Conservation (phyloP, 1,284 basidiomycete genomes). For the Fomitopsis betulina region DNA sequence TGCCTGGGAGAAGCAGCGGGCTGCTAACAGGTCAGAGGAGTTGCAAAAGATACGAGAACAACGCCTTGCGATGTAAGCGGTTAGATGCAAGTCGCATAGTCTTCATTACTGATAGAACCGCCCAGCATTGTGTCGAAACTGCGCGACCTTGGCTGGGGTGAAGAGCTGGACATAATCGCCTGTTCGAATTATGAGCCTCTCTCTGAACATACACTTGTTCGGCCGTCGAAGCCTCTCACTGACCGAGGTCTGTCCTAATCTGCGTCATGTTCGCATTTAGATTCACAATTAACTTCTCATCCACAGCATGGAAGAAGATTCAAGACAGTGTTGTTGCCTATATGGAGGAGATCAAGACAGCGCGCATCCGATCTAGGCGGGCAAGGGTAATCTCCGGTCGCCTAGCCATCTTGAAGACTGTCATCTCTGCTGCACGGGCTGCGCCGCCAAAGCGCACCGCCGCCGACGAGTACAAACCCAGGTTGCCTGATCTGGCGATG, state of each 20-base stretch:
- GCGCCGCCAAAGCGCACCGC: not conserved
- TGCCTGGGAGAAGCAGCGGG: not conserved
- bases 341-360: slow-evolving; percentile 1
- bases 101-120: not conserved
- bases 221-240: not conserved
- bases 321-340: not conserved
- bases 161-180: not conserved
- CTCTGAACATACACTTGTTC: not conserved
- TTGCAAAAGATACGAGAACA: not conserved
- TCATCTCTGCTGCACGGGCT: not conserved
- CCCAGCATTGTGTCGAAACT: not conserved
- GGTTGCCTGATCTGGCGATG: not conserved
- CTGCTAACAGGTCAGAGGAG: not conserved
- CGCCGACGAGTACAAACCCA: not conserved
- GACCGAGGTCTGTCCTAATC: not conserved
- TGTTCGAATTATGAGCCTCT: not conserved
- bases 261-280: not conserved
- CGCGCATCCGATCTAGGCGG: not conserved
- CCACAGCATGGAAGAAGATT: slow-evolving; percentile 3
- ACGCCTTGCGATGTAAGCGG: not conserved
- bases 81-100: no score
- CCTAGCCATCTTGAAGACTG: not conserved
- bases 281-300: not conserved
- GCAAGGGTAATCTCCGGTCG: not conserved
- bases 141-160: slow-evolving; percentile 1